Evolutionary conservation across 2,329 filamentous ascomycete species (phyloP), one percentile per base, ranked within the genome.

Genomic region (Plectosphaerella plurivora): DNA sequence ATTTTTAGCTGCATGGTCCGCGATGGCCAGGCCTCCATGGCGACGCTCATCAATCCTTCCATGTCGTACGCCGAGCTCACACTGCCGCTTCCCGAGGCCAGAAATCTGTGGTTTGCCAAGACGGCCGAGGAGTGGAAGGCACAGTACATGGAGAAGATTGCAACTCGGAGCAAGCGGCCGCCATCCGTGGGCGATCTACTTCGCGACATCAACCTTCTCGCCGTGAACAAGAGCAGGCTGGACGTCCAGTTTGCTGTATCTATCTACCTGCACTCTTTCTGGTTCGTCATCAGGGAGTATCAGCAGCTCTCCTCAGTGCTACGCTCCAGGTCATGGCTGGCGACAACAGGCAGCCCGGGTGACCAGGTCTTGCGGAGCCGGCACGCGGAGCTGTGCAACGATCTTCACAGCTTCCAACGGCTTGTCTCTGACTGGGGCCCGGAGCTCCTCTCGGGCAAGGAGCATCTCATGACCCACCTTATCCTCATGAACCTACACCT

Each of bases 11-110:
- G 81, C 14, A 87, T 87, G 57, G 67, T 86, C 5, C 77, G 84
- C 52, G 87, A 90, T 60, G 75, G 83, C 0, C 83, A 88, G 55
- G 76, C 80, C 4, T 88, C 87, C 2, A 86, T 90, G 71, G 81
- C 83, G 1, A 74, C 87, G 4, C 72, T 87, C 51, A 82, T 79
- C 20, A 84, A 80, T 53, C 83, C 85, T 0, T 70, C 83, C 18
- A 81, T 89, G 57, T 87, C 86, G 0, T 90, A 88, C 60, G 77
- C 84, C 1, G 87, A 90, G 60, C 69, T 90, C 47, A 81, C 81
- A 4, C 68, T 89, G 3, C 84, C 86, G 1, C 66, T 91, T 1
- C 87, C 87, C 0, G 80, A 79, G 54, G 72, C 81, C 0, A 75
- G 78, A 51, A 74, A 79, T 12, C 65, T 91, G 2, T 91, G 87